Evolutionary conservation across 2,329 filamentous ascomycete genomes (phyloP).

Genomic region (Arthrobotrys sinensis): DNA sequence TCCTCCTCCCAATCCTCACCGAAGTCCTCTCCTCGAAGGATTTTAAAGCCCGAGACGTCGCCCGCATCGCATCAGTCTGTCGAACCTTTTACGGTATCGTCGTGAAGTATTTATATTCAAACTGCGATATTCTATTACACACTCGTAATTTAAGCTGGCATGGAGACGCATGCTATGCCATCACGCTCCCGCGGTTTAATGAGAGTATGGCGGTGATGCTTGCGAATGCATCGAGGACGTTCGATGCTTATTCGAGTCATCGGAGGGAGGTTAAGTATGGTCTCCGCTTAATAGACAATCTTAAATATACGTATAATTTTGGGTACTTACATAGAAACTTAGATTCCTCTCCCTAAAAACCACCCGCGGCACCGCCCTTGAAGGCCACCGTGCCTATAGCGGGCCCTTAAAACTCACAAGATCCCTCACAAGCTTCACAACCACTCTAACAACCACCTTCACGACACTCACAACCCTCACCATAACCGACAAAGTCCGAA

Average conservation of each 20-base stretch:
- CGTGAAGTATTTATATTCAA: conserved; percentile 3
- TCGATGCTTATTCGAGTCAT: conserved; percentile 9
- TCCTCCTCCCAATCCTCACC: conserved; percentile 20
- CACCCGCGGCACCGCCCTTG: neutral
- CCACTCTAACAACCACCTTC: neutral
- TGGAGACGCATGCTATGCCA: neutral
- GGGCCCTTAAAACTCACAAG: neutral
- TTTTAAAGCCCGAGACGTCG: conserved; percentile 16
- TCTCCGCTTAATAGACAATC: neutral
- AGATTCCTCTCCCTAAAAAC: conserved; percentile 26
- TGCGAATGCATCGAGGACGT: conserved; percentile 5
- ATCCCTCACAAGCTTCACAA: neutral
- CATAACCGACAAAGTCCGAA: neutral
- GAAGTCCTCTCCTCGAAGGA: conserved; percentile 14
- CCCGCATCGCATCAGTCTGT: conserved; percentile 14
- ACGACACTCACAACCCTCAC: neutral
- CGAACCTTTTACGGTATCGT: neutral
- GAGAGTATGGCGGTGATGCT: neutral
- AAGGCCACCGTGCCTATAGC: neutral
- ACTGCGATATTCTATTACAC: conserved; percentile 15
- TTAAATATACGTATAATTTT: neutral
- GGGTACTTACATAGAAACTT: neutral
- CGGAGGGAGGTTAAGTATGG: conserved; percentile 12
- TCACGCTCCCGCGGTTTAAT: neutral
- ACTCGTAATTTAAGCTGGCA: neutral